Base-by-base conservation (phyloP, 768 basidiomycete genomes). In the Suillus alpinus region DNA sequence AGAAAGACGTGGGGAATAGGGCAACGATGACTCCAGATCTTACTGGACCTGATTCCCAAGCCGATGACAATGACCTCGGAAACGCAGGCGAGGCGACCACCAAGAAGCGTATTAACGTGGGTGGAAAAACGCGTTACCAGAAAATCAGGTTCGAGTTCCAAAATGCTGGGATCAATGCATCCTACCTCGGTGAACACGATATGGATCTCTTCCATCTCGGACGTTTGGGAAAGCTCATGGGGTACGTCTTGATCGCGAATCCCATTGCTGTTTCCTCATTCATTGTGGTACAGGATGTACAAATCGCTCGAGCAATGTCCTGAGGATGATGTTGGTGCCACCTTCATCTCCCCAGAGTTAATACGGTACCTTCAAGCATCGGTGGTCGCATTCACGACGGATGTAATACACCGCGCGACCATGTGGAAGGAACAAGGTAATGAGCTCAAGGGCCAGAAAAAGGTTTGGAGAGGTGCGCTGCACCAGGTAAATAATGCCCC, bases 351-450 rank as follows among this genome's bases (percentile, higher is more conserved):
- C 14, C 75, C 76, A 0, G 73, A 79, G 8, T 77, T 82, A 12
- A 70, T 91, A 34, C 77, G 68, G 32, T 64, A 83, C 14, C 63
- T 91, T 40, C 75, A 76, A 20, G 75, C 68, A 10, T 76, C 81
- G 34, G 66, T 85, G 23, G 75, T 78, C 9, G 75, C 79, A 36
- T 91, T 89, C 64, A 75, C 81, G 16, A 78, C 79, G 8, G 77
- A 81, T 40, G 57, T 85, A 0, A 72, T 87, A 2, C 80, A 83
- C 58, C 78, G 77, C 37, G 76, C 81, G 23, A 79, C 89, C 46
- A 74, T 82, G 7, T 74, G 80, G 40, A 82, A 83, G 44, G 86
- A 88, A 65, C 82, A 86, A 60, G 88, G 89, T 65, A 70, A 76
- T 57, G 71, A 74, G 36, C 68, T 87, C 67, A 90, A 89, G 72